These are phyloP conservation scores for Tylopilus intermedius DNA, from an alignment of 768 basidiomycete genomes.

Conservation along the genomic window DNA sequence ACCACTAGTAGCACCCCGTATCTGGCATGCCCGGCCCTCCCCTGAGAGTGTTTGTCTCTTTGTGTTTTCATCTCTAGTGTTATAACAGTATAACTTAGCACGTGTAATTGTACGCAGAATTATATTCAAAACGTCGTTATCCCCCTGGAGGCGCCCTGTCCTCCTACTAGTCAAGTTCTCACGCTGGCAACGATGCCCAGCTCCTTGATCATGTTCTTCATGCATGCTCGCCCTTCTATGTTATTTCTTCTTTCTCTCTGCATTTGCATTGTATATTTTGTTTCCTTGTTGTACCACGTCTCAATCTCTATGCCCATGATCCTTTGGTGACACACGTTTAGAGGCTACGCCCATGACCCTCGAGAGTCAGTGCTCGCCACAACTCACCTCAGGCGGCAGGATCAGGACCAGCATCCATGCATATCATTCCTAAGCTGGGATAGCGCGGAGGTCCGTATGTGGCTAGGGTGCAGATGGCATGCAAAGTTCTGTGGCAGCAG, in stretches of 20 bases:
- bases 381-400: slow-evolving; percentile 1
- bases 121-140: slow-evolving; percentile 8
- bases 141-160: background rate
- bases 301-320: background rate
- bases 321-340: background rate
- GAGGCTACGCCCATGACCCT: background rate
- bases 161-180: background rate
- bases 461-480: background rate
- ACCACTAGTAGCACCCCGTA: background rate
- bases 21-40: background rate
- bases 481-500: background rate
- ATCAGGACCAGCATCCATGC: slow-evolving; percentile 6
- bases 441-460: background rate
- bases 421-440: background rate
- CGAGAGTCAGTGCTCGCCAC: background rate
- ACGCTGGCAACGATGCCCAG: background rate
- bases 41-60: slow-evolving; percentile 4
- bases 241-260: slow-evolving; percentile 6
- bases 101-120: slow-evolving; percentile 23
- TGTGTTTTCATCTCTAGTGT: slow-evolving; percentile 10
- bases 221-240: slow-evolving; percentile 7
- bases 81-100: slow-evolving; percentile 19
- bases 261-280: slow-evolving; percentile 11
- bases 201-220: background rate
- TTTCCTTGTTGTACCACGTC: background rate